Evolutionary conservation across 1,139 yeast genomes (phyloP), one percentile per base, ranked within the genome.

Genomic region (Yamadazyma membranifaciens): DNA sequence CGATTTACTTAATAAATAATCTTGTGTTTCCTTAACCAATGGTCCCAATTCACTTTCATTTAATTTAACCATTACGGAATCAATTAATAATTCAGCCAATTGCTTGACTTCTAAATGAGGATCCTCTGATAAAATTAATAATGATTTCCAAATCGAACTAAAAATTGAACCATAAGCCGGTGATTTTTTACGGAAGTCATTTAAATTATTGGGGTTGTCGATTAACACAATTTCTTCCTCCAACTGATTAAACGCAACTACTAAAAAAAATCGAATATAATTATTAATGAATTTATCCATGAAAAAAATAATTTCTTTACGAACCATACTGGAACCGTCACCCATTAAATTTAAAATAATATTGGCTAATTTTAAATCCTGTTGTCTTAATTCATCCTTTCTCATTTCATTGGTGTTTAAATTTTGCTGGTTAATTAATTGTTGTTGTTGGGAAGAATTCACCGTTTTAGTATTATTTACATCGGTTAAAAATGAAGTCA

Each of bases 141-240:
- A 62, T 0, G 94, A 82, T 50, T 88, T 85, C 97, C 98, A 92
- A 13, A 86, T 77, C 1, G 95, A 85, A 43, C 88, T 79, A 59
- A 84, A 88, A n/a, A 88, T 77, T 0, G 95, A 83, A 1, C 96
- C 95, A 57, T 87, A 86, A 0, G 95, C 85, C 0, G 89, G 89
- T 0, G 82, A 78, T 43, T 67, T 71, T 51, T 77, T 75, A 42
- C 85, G 68, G 45, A 78, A 76, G 40, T 81, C 85, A 45, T 79
- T 82, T 32, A 81, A 70, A 40, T 67, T 62, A 40, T 74, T 71
- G 3, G 86, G 80, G 45, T 78, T 78, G 49, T 84, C 88, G 34
- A 83, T 68, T 40, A 82, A 65, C 0, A 82, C 79, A 37, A 83
- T 78, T 55, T 89, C 96, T 50, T 87, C 95, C 47, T 86, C 89